Evolutionary conservation across 768 basidiomycete species (phyloP).

Genomic region (Pulveroboletus sp.): DNA sequence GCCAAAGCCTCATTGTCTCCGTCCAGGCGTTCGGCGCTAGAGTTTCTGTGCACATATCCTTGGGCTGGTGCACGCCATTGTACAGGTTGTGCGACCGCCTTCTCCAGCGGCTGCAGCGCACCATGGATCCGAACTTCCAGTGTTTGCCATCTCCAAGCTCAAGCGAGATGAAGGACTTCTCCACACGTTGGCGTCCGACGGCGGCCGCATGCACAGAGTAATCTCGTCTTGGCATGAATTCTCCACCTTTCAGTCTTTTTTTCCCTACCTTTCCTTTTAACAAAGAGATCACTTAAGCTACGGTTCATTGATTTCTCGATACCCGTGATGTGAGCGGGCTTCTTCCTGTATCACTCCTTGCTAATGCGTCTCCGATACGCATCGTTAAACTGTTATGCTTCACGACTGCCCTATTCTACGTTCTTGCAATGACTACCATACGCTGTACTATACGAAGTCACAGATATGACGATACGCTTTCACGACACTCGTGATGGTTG

Average conservation of each 20-base stretch:
- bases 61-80: slow-evolving; percentile 25
- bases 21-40: slow-evolving; percentile 25
- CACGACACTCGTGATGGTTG: slow-evolving; percentile 1
- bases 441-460: slow-evolving; percentile 15
- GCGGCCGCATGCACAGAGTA: neutral
- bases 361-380: slow-evolving; percentile 5
- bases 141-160: neutral
- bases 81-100: slow-evolving; percentile 10
- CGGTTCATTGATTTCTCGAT: neutral
- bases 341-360: neutral
- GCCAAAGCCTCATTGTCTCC: slow-evolving; percentile 19
- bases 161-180: slow-evolving; percentile 3
- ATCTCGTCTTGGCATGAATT: neutral
- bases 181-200: slow-evolving; percentile 1
- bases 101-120: slow-evolving; percentile 1
- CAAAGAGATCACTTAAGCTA: neutral
- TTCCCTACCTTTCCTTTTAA: neutral
- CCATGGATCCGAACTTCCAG: neutral
- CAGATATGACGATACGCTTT: slow-evolving; percentile 2
- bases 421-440: slow-evolving; percentile 12
- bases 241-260: neutral
- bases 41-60: slow-evolving; percentile 17
- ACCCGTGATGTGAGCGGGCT: slow-evolving; percentile 3
- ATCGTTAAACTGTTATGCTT: neutral
- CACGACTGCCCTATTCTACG: neutral